phyloP scores from a whole-genome alignment of 768 basidiomycete species.

The Trametes villosa region DNA sequence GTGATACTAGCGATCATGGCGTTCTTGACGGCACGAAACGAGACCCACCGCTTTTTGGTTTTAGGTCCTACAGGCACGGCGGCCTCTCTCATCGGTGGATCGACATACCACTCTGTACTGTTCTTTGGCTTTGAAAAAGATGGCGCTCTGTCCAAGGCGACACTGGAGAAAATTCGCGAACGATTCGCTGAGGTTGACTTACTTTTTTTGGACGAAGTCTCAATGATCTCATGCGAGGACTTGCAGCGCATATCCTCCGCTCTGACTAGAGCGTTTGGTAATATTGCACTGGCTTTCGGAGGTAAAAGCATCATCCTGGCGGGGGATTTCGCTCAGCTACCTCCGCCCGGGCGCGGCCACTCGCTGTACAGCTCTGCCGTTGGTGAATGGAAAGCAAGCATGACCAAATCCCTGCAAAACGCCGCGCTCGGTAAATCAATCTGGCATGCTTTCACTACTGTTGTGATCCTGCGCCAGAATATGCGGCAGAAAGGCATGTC shows the following conservation, averaged over 20 bases:
- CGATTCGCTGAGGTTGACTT: slow-evolving; percentile 38
- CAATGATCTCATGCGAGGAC: slow-evolving; percentile 42
- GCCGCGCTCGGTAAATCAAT: slow-evolving; percentile 20
- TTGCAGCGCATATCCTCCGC: slow-evolving; percentile 33
- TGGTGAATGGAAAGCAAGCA: not conserved
- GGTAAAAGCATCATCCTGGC: slow-evolving; percentile 43
- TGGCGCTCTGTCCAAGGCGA: not conserved
- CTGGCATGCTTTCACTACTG: slow-evolving; percentile 25
- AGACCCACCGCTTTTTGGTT: slow-evolving; percentile 19
- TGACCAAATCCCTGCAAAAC: not conserved
- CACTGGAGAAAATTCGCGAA: not conserved
- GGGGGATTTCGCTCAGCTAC: slow-evolving; percentile 51
- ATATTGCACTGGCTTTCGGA: slow-evolving; percentile 36
- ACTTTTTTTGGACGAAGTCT: slow-evolving; percentile 50
- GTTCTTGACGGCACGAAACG: slow-evolving; percentile 10
- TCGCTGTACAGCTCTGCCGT: slow-evolving; percentile 27
- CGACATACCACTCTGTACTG: slow-evolving; percentile 30
- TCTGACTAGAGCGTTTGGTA: slow-evolving; percentile 25
- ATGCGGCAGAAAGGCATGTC: too few relatives aligned
- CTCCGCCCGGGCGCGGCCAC: slow-evolving; percentile 31
- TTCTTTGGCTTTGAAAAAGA: slow-evolving; percentile 3
- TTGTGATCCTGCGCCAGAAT: too few relatives aligned
- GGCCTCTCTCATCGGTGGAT: slow-evolving; percentile 24
- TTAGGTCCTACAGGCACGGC: slow-evolving; percentile 31
- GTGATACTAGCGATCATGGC: slow-evolving; percentile 25